Conservation (phyloP, 2,329 filamentous ascomycete genomes). For the Cladosporium sp. region DNA sequence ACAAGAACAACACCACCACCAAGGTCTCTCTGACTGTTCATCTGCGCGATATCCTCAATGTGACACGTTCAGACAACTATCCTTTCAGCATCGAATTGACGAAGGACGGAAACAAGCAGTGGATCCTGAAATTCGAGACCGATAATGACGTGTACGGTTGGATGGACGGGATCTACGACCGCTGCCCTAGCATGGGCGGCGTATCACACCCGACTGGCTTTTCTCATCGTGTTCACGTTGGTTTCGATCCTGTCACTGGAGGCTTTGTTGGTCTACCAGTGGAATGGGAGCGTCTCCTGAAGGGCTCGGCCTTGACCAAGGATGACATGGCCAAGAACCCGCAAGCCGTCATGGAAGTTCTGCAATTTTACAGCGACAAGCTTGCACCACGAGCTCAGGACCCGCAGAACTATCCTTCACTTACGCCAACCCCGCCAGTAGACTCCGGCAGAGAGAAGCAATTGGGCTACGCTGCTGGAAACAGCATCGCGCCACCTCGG, state of each 20-base stretch:
- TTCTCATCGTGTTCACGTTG: conserved; percentile 92
- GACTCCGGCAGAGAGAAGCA: conserved; percentile 43
- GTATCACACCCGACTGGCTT: conserved; percentile 99
- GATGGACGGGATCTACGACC: conserved; percentile 97
- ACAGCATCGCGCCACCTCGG: conserved; percentile 45
- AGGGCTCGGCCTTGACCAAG: conserved; percentile 94
- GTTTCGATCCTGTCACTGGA: conserved; percentile 91
- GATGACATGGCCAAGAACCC: conserved; percentile 98
- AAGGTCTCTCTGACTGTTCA: conserved; percentile 83
- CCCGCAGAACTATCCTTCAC: conserved; percentile 61
- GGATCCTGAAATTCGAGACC: conserved; percentile 89
- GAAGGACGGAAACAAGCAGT: conserved; percentile 75
- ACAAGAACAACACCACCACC: conserved; percentile 76
- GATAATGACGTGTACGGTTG: conserved; percentile 98
- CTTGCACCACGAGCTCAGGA: conserved; percentile 70
- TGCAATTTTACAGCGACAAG: conserved; percentile 79
- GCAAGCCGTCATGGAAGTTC: conserved; percentile 64
- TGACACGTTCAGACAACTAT: conserved; percentile 84
- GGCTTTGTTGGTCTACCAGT: conserved; percentile 91
- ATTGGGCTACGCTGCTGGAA: conserved; percentile 43
- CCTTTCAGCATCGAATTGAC: conserved; percentile 94
- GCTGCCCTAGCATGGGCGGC: conserved; percentile 94
- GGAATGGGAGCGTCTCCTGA: conserved; percentile 96
- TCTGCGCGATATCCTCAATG: conserved; percentile 81
- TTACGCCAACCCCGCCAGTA: conserved; percentile 62